Evolutionary conservation across 2,329 filamentous ascomycete species (phyloP), one percentile per base, ranked within the genome.

Genomic region (Rutstroemia sydowiana): DNA sequence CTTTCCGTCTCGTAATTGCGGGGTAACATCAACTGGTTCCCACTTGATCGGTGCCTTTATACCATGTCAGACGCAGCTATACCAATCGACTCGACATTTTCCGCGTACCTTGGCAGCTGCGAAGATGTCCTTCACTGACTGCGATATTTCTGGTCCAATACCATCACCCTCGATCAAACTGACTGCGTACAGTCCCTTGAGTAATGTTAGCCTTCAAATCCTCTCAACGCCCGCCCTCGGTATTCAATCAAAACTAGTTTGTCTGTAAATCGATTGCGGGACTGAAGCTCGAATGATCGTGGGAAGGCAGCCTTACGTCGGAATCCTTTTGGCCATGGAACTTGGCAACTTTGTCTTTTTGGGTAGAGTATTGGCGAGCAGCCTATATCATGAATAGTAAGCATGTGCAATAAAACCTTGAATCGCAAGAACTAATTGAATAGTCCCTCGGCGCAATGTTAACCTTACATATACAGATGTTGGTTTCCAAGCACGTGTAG

Each of bases 71-170:
- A 63, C 45, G 56, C n/a, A 53, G n/a, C 45, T 26, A 14, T 11
- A 42, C n/a, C 37, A 13, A 48, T 52, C 51, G 32, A 51, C 28
- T 18, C 20, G 11, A 45, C 37, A 23, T 41, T 45, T 50, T 47
- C 23, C 75, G n/a, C 43, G 57, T 75, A 95, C 92, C 72, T 95
- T 88, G 66, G 93, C 93, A 65, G 93, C 93, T 66, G 84, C 79
- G 76, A 96, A 98, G 74, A 98, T 98, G 72, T 96, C 88, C 83
- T 97, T 98, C 68, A 98, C 91, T 46, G 93, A 95, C 74, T 95
- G 85, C 61, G 93, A 84, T 69, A 98, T 98, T 76, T 98, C 92
- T 59, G 93, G 93, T 57, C 93, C 93, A 70, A 98, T 98, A 70
- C 93, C 93, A 69, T 98, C 95, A 74, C 95, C 93, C 80, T 98